Conservation (phyloP, 495 filamentous ascomycete genomes). For the Neurospora sp. region DNA sequence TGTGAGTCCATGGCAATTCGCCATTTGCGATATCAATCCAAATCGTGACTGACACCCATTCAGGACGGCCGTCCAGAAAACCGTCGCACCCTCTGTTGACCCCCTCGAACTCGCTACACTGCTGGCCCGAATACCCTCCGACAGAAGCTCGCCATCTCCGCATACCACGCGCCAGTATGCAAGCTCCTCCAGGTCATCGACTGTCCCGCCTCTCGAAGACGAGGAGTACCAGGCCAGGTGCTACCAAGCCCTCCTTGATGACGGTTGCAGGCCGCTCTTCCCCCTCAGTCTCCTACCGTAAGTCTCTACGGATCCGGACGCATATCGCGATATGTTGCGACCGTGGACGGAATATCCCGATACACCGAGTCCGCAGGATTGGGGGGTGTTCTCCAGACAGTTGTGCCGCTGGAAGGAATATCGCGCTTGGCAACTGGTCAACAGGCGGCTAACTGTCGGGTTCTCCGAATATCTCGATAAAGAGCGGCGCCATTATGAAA, state of each 20-base stretch:
- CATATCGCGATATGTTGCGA: background rate
- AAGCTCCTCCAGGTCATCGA: background rate
- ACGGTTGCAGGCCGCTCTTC: background rate
- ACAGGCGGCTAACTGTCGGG: background rate
- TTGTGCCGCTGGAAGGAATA: background rate
- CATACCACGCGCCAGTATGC: too few species aligned
- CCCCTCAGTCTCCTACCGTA: background rate
- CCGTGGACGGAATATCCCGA: background rate
- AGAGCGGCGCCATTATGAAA: background rate
- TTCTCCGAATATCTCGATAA: background rate
- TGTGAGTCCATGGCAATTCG: too few species aligned
- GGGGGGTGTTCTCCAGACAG: background rate
- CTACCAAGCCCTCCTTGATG: background rate
- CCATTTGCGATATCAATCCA: background rate
- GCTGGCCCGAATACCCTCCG: background rate
- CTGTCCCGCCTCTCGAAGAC: too few species aligned
- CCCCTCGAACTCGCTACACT: background rate
- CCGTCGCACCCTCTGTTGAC: background rate
- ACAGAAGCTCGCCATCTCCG: too few species aligned
- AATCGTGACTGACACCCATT: background rate
- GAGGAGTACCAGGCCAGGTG: background rate
- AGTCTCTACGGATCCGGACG: background rate
- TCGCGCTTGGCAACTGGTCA: background rate
- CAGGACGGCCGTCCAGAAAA: background rate
- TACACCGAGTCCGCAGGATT: background rate